phyloP scores from a whole-genome alignment of 495 filamentous ascomycete species.

The Hypoxylon cercidicola region DNA sequence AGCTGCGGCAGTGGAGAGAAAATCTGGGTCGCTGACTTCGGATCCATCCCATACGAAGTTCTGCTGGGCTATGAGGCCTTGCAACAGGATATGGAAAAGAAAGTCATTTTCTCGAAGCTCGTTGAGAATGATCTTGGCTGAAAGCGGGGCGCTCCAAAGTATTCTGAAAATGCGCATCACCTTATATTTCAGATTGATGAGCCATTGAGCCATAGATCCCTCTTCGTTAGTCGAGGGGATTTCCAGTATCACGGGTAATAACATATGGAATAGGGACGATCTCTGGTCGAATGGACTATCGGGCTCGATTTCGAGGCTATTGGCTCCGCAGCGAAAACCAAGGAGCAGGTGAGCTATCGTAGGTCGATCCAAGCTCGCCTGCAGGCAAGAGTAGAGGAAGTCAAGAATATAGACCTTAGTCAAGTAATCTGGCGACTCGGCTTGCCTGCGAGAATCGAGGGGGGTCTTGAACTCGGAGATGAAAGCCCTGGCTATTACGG shows the following conservation, averaged over 20 bases:
- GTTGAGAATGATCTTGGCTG: constrained; percentile 73
- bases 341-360: constrained; percentile 91
- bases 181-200: constrained; percentile 75
- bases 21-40: constrained; percentile 60
- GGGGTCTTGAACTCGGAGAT: constrained; percentile 70
- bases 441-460: constrained; percentile 70
- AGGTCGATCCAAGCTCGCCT: constrained; percentile 72
- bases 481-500: constrained; percentile 74
- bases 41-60: constrained; percentile 75
- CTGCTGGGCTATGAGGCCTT: constrained; percentile 70
- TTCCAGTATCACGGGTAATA: constrained; percentile 72
- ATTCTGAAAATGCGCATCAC: constrained; percentile 80
- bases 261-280: constrained; percentile 82
- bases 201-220: constrained; percentile 71
- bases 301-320: constrained; percentile 69
- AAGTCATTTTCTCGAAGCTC: constrained; percentile 82
- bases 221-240: constrained; percentile 70
- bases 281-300: constrained; percentile 72
- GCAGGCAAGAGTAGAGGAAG: constrained; percentile 82
- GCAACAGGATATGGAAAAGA: constrained; percentile 73
- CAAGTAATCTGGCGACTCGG: constrained; percentile 71
- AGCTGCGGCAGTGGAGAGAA: constrained; percentile 71
- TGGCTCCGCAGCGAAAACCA: constrained; percentile 80
- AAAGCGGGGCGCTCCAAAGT: constrained; percentile 87
- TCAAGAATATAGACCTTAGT: constrained; percentile 83